A percentile compares a stretch with the other conserved stretches of the same genome.
Evolutionary conservation across 768 basidiomycete genomes (phyloP).

Genomic region (Mycena venus): DNA sequence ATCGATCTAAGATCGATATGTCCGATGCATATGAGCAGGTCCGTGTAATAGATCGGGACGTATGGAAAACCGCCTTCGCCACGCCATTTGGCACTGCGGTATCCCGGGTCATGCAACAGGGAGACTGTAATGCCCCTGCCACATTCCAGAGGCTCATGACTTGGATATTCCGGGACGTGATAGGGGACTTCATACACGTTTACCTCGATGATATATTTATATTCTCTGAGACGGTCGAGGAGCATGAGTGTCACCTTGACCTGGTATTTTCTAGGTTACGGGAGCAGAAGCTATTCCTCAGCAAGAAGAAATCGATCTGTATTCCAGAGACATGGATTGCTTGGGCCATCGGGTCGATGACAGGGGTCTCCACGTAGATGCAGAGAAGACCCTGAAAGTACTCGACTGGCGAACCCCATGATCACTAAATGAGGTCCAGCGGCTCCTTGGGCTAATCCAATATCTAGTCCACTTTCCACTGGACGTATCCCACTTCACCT

Average conservation of each 20-base stretch:
- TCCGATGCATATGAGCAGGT: conserved; percentile 53
- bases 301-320: no score
- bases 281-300: conserved; percentile 45
- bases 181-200: conserved; percentile 55
- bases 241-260: conserved; percentile 51
- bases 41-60: conserved; percentile 35
- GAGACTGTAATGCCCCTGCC: no score
- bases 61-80: conserved; percentile 23
- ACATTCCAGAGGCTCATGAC: conserved; percentile 47
- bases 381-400: not conserved
- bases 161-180: conserved; percentile 50
- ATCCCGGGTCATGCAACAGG: no score
- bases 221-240: conserved; percentile 50
- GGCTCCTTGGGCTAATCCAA: not conserved
- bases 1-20: no score
- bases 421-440: not conserved
- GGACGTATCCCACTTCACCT: not conserved
- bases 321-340: no score
- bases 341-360: not conserved
- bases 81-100: conserved; percentile 6
- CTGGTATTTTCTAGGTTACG: conserved; percentile 46
- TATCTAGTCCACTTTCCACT: not conserved
- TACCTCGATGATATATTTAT: conserved; percentile 63
- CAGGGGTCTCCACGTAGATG: not conserved
- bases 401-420: not conserved